Base-by-base conservation (phyloP, 2,329 filamentous ascomycete species). In the Ilyonectria sp. region DNA sequence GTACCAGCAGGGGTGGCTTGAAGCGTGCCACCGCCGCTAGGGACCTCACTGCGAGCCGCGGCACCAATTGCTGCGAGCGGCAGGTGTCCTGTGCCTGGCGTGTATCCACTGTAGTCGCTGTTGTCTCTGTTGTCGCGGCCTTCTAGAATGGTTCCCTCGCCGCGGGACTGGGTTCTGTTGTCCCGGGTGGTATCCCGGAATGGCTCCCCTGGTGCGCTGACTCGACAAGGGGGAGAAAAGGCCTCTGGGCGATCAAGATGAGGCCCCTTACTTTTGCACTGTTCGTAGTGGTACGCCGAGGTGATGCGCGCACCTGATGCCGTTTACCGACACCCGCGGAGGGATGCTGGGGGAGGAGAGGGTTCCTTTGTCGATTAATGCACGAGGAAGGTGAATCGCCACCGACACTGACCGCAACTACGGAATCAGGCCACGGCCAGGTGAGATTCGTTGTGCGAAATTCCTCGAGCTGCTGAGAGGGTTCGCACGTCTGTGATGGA, bases 61-160 rank as follows among this genome's bases (percentile, higher is more conserved):
- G 56, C 56, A 58, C 66, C 64, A 64, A 69, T 65, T 65, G 62
- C 47, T 69, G 60, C 44, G 53, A 68, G 60, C 54, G 52, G 46
- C 58, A 50, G 64, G 67, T 56, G 52, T 65, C 63, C 44, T 62
- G 65, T 62, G 66, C 73, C 70, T 63, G 71, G 61, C 56, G 21
- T 54, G 62, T 65, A 64, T 59, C 67, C 70, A 71, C 69, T 52
- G 57, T 43, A 3, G 23, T 23, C 23, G 23, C 23, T 23, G 26
- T 26, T 29, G 60, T 64, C 46, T 68, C 62, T 68, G 68, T 57
- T 65, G 55, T 65, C 67, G 72, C 59, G 59, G 55, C 43, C 74
- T 77, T 77, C 76, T 78, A 77, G 76, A 77, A 77, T 68, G 46
- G 68, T 77, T 78, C 76, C 73, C 57, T 70, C 52, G 61, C 72